phyloP scores from a whole-genome alignment of 78 protist genomes.

The Guillardia theta region DNA sequence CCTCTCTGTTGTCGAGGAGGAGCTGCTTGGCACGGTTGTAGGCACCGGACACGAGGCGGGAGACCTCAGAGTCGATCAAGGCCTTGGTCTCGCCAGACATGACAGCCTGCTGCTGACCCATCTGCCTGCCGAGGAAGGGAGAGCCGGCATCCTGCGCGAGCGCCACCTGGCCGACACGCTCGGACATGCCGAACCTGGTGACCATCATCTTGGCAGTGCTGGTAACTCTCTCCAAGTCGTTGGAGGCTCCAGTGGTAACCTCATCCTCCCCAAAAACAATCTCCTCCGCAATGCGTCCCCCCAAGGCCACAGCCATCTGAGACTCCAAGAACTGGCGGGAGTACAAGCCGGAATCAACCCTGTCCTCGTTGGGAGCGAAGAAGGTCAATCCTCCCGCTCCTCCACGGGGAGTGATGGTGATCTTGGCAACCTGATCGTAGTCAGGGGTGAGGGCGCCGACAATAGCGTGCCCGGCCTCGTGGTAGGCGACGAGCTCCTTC shows the following conservation, averaged over 20 bases:
- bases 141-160: slow-evolving; percentile 35
- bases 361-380: slow-evolving; percentile 89
- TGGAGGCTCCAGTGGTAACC: slow-evolving; percentile 92
- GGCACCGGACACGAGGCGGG: not conserved
- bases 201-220: slow-evolving; percentile 73
- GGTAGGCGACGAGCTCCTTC: slow-evolving; percentile 90
- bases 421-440: slow-evolving; percentile 73
- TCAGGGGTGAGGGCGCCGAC: slow-evolving; percentile 90
- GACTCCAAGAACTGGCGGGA: slow-evolving; percentile 53
- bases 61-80: slow-evolving; percentile 49
- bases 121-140: slow-evolving; percentile 34
- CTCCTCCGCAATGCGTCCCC: slow-evolving; percentile 69
- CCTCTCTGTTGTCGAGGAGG: slow-evolving; percentile 32
- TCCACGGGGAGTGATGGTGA: slow-evolving; percentile 93
- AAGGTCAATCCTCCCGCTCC: slow-evolving; percentile 91
- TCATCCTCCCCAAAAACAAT: slow-evolving; percentile 45
- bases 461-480: slow-evolving; percentile 98
- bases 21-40: slow-evolving; percentile 9
- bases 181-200: slow-evolving; percentile 51
- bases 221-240: slow-evolving; percentile 88
- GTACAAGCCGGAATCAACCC: slow-evolving; percentile 69
- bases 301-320: slow-evolving; percentile 86
- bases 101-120: not conserved
- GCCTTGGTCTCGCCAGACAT: slow-evolving; percentile 38
- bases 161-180: slow-evolving; percentile 35